A percentile compares a stretch with the other conserved stretches of the same genome.
These are phyloP conservation scores for Nakazawaea populi DNA, from an alignment of 805 yeast species.

Conservation along the genomic window DNA sequence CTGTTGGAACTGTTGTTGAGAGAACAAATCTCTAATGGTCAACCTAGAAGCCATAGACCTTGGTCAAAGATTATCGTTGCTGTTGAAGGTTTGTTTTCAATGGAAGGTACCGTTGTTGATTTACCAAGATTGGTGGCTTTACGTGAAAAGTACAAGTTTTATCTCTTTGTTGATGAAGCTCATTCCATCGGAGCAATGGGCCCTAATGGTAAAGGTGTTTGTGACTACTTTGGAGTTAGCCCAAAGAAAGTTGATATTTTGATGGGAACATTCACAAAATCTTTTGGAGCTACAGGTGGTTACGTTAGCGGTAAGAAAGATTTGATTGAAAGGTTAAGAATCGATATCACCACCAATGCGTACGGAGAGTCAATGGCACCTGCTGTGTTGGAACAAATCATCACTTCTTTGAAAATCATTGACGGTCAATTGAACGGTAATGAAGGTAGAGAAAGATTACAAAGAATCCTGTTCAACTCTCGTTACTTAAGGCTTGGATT, in stretches of 20 bases:
- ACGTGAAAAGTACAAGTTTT: slow-evolving; percentile 80
- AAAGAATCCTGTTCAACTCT: slow-evolving; percentile 93
- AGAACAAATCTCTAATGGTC: slow-evolving; percentile 88
- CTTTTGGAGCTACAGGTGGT: slow-evolving; percentile 99
- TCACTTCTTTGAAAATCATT: slow-evolving; percentile 71
- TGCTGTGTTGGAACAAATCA: slow-evolving; percentile 84
- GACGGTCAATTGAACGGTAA: slow-evolving; percentile 83
- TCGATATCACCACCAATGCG: slow-evolving; percentile 63
- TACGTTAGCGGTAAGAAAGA: slow-evolving; percentile 75
- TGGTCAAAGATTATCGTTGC: slow-evolving; percentile 85
- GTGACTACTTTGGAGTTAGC: slow-evolving; percentile 83
- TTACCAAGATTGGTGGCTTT: slow-evolving; percentile 70
- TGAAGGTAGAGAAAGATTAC: slow-evolving; percentile 86
- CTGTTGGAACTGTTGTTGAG: slow-evolving; percentile 71
- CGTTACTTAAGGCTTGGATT: slow-evolving; percentile 88
- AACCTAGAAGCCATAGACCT: slow-evolving; percentile 92
- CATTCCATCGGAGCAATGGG: slow-evolving; percentile 99
- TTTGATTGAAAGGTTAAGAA: slow-evolving; percentile 68
- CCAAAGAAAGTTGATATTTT: slow-evolving; percentile 76
- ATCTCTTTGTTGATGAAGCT: slow-evolving; percentile 92
- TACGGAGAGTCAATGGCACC: slow-evolving; percentile 90
- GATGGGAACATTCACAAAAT: slow-evolving; percentile 97
- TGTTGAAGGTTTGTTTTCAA: slow-evolving; percentile 88
- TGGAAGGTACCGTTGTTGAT: slow-evolving; percentile 89
- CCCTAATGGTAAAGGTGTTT: slow-evolving; percentile 87